phyloP scores from a whole-genome alignment of 148 eudicot species.

The Fagopyrum tataricum region DNA sequence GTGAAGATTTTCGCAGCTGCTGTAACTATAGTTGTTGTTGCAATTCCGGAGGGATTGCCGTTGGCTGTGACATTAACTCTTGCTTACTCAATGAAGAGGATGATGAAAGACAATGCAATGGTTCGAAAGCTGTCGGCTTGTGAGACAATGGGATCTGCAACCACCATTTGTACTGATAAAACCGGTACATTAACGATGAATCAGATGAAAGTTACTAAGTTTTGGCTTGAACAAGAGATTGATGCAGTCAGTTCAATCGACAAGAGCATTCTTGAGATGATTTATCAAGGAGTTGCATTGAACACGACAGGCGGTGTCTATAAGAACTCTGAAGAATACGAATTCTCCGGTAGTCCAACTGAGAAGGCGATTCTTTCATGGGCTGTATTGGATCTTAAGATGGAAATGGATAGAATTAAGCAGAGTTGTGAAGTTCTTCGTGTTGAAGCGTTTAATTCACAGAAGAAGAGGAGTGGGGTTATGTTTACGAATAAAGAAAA shows the following conservation, averaged over 20 bases:
- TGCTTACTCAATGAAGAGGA: slow-evolving; percentile 30
- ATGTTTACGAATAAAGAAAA: slow-evolving; percentile 2
- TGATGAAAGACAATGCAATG: slow-evolving; percentile 29
- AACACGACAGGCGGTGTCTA: slow-evolving; percentile 28
- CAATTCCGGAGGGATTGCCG: slow-evolving; percentile 29
- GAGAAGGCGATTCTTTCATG: slow-evolving; percentile 16
- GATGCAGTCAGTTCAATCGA: slow-evolving; percentile 3
- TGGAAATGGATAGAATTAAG: slow-evolving; percentile 19
- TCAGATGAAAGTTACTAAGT: slow-evolving; percentile 24
- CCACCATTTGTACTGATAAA: slow-evolving; percentile 23
- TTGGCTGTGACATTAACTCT: slow-evolving; percentile 29
- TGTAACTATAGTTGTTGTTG: slow-evolving; percentile 28
- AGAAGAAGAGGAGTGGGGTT: slow-evolving; percentile 33
- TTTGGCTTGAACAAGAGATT: slow-evolving; percentile 18
- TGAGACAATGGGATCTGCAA: slow-evolving; percentile 34
- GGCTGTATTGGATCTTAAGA: slow-evolving; percentile 15
- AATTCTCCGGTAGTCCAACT: slow-evolving; percentile 41
- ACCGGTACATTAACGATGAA: slow-evolving; percentile 14
- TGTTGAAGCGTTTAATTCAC: slow-evolving; percentile 35
- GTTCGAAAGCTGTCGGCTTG: slow-evolving; percentile 31
- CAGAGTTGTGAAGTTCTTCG: slow-evolving; percentile 19
- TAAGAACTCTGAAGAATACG: slow-evolving; percentile 11
- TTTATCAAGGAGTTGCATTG: slow-evolving; percentile 22
- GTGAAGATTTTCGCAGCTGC: slow-evolving; percentile 25
- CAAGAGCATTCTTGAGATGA: neutral